These are phyloP conservation scores for Aurantiochytrium sp. DNA, from an alignment of 108 stramenopile species.

Conservation along the genomic window DNA sequence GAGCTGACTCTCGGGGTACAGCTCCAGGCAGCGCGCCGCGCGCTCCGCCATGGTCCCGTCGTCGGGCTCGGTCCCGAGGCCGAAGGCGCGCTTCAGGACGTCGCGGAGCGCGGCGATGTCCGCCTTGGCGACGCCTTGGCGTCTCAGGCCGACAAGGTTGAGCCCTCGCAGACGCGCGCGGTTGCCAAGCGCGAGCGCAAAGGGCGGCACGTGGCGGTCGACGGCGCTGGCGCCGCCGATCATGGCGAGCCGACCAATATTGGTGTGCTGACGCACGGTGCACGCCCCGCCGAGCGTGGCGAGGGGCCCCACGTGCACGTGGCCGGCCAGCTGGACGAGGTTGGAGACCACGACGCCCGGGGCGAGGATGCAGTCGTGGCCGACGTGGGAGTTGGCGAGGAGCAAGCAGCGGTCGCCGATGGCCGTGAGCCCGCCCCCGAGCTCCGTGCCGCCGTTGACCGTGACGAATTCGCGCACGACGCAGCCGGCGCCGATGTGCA, in stretches of 20 bases:
- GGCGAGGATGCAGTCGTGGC: neutral
- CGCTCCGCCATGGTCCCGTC: neutral
- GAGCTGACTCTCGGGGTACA: neutral
- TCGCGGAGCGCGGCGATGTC: neutral
- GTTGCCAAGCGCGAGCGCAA: neutral
- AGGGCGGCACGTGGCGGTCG: neutral
- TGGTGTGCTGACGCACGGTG: neutral
- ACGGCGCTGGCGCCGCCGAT: neutral
- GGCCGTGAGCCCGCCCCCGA: neutral
- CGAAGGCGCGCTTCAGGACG: neutral
- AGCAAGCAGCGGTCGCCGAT: neutral
- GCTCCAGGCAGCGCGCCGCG: neutral
- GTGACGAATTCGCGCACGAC: constrained; percentile 12
- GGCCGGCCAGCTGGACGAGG: neutral
- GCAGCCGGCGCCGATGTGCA: neutral
- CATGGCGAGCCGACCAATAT: constrained; percentile 7
- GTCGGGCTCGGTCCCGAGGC: neutral
- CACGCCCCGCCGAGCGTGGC: neutral
- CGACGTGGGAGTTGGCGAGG: neutral
- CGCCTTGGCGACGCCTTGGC: neutral
- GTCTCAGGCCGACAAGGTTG: constrained; percentile 7
- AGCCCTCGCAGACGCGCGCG: neutral
- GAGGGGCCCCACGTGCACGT: neutral
- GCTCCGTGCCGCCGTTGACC: neutral
- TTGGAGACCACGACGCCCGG: constrained; percentile 6